Evolutionary conservation across 257 asterid genomes (phyloP).

Genomic region (Jasminum sambac): DNA sequence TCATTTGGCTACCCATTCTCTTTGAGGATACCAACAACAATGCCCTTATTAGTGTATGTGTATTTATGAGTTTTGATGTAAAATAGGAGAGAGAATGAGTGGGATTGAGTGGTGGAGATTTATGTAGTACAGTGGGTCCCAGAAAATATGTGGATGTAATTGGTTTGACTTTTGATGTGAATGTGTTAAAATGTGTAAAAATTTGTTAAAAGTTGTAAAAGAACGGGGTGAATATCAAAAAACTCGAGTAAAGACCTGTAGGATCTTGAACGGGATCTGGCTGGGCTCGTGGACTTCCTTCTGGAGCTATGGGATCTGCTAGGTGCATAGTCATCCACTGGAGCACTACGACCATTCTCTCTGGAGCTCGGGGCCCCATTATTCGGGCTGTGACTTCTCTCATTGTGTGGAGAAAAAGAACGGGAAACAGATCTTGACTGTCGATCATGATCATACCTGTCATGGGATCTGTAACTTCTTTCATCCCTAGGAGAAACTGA

Average conservation of each 20-base stretch:
- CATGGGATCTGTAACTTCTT: constrained; percentile 35
- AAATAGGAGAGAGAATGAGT: background rate
- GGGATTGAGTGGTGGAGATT: no score
- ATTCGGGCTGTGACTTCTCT: constrained; percentile 34
- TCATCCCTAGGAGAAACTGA: constrained; percentile 68
- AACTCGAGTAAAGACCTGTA: constrained; percentile 35
- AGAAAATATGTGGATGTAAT: no score
- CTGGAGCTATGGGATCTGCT: constrained; percentile 49
- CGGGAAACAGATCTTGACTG: constrained; percentile 48
- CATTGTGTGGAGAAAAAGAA: constrained; percentile 55
- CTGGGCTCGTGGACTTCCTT: constrained; percentile 45
- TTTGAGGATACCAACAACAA: no score
- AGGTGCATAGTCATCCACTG: constrained; percentile 30
- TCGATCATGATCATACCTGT: constrained; percentile 45
- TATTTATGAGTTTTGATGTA: no score
- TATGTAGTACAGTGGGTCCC: no score
- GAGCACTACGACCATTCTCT: constrained; percentile 42
- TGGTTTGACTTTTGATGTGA: no score
- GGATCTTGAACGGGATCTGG: constrained; percentile 53
- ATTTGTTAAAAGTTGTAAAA: no score
- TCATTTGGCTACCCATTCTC: no score
- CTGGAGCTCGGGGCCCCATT: constrained; percentile 37
- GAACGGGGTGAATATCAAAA: background rate
- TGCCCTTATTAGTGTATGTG: no score
- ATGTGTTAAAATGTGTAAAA: no score